Conservation (phyloP, 306 rosid species). For the Sphenostylis stenocarpa region DNA sequence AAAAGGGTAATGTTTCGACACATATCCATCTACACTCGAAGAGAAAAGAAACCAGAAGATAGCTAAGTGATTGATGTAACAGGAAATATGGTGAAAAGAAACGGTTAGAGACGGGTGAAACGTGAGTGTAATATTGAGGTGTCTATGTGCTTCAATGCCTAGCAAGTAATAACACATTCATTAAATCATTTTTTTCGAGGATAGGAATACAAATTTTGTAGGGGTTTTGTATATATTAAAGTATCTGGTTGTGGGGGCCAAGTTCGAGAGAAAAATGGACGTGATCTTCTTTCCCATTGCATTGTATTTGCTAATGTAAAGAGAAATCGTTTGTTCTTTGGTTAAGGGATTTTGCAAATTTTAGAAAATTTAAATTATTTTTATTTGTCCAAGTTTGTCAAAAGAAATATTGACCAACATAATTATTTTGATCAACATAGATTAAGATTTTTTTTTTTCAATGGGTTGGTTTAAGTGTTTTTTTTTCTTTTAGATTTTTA, state of each 20-base stretch:
- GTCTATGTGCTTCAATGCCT: conserved; percentile 5
- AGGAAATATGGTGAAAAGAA: background rate
- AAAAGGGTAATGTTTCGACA: background rate
- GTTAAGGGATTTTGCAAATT: background rate
- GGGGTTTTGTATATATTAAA: conserved; percentile 12
- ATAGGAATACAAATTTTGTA: conserved; percentile 11
- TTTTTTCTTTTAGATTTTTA: too few species aligned
- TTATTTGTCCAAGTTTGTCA: too few species aligned
- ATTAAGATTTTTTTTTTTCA: too few species aligned
- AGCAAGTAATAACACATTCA: conserved; percentile 12
- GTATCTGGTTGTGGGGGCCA: background rate
- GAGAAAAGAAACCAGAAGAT: background rate
- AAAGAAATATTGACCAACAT: too few species aligned
- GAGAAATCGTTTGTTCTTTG: background rate
- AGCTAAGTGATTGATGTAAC: background rate
- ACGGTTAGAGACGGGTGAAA: background rate
- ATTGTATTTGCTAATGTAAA: conserved; percentile 18
- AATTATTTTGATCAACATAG: too few species aligned
- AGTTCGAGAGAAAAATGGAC: background rate
- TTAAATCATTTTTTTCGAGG: conserved; percentile 20
- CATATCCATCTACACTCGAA: background rate
- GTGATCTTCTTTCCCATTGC: conserved; percentile 1
- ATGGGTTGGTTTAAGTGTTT: too few species aligned
- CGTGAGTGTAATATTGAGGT: background rate
- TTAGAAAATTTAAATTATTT: too few species aligned